Evolutionary conservation across 305 asterid genomes (phyloP).

Genomic region (Fraxinus xanthoxyloides): DNA sequence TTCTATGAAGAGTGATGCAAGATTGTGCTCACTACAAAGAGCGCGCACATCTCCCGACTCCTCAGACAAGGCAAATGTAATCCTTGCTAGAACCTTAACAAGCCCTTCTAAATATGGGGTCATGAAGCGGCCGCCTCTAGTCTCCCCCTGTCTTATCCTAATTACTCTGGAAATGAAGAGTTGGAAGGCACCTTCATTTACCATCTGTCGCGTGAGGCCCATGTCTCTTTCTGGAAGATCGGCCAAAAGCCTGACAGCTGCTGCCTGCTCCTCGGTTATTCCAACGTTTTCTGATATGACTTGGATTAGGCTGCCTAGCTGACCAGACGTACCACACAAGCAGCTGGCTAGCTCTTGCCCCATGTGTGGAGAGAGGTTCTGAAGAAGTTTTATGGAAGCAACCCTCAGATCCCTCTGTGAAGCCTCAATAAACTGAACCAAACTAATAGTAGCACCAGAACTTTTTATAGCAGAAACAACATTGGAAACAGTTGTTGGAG

Average conservation of each 20-base stretch:
- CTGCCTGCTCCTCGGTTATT: slow-evolving; percentile 92
- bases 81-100: slow-evolving; percentile 77
- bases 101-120: slow-evolving; percentile 93
- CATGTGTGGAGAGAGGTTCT: slow-evolving; percentile 82
- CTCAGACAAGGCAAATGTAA: slow-evolving; percentile 61
- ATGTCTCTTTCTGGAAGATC: slow-evolving; percentile 83
- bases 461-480: slow-evolving; percentile 79
- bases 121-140: slow-evolving; percentile 72
- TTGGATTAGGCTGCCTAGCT: slow-evolving; percentile 65
- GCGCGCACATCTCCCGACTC: slow-evolving; percentile 50
- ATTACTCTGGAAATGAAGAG: slow-evolving; percentile 49
- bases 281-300: slow-evolving; percentile 64
- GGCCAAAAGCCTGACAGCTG: slow-evolving; percentile 76
- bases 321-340: slow-evolving; percentile 72
- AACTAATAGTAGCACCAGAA: slow-evolving; percentile 80
- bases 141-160: slow-evolving; percentile 73
- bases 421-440: slow-evolving; percentile 93
- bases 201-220: slow-evolving; percentile 72
- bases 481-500: slow-evolving; percentile 51
- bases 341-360: slow-evolving; percentile 77
- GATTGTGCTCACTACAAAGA: slow-evolving; percentile 59
- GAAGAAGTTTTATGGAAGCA: slow-evolving; percentile 81
- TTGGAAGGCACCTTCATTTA: slow-evolving; percentile 69
- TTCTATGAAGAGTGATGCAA: slow-evolving; percentile 68
- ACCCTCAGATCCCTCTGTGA: slow-evolving; percentile 75